Base-by-base conservation (phyloP, 148 eudicot species). In the Hydrangea macrophylla region DNA sequence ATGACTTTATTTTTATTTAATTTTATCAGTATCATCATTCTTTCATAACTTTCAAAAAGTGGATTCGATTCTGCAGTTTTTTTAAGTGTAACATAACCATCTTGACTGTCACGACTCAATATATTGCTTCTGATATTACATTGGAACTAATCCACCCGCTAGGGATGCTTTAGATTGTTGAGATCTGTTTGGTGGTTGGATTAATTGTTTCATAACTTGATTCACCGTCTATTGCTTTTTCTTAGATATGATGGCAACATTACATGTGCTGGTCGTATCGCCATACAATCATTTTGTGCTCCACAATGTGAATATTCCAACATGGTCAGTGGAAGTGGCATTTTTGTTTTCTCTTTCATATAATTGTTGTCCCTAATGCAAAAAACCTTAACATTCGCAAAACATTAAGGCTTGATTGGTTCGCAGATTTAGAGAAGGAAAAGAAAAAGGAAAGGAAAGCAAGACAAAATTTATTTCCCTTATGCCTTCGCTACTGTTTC, bases 251-350 rank as follows among this genome's bases (percentile, higher is more conserved):
- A 73, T 58, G 76, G 82, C 35, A 76, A 65, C 64, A 65, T 74
- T 36, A 75, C 83, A 58, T 73, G 82, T 73, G 83, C 81, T 31
- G 85, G 92, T 65, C 92, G 95, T 57, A 80, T 93, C 44, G 95
- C 98, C 68, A 85, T 93, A 70, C 96, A 93, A 67, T 90, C 98
- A 70, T 70, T 93, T 11, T 86, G 93, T 85, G 83, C 98, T 42
- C 96, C 98, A 36, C 98, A 93, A 62, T 93, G 96, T 73, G 95
- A 81, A 64, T 90, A 75, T 71, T 88, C 78, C 61, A 79, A 80
- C 79, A 84, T 76, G 95, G 96, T 86, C 59, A 64, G 83, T 79
- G 48, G 13, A 31, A 58, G 56, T 54, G 22, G 40, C 44, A 50
- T 56, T 27, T n/a, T 51, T 11, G 30, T 37, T 71, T 22, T 37